Percentiles rank a stretch among this genome's conserved stretches.
phyloP scores from a whole-genome alignment of 176 grass and related monocot genomes.

The Avena eriantha region DNA sequence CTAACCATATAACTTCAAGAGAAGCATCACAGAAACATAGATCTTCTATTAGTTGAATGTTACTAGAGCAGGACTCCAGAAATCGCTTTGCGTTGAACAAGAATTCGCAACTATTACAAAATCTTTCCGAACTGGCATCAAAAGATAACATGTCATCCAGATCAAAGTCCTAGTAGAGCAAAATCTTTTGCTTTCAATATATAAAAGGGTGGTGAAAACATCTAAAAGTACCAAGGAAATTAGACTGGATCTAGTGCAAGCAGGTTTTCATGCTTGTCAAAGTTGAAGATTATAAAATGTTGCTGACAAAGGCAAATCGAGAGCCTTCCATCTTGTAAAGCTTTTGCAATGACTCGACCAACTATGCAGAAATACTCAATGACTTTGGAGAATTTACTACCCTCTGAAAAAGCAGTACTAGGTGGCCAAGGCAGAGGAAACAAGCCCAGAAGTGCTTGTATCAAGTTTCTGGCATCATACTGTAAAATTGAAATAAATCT shows the following conservation, averaged over 20 bases:
- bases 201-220: not conserved
- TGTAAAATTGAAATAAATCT: not conserved
- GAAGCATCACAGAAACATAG: constrained; percentile 53
- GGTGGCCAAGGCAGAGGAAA: constrained; percentile 70
- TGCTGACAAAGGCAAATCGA: constrained; percentile 72
- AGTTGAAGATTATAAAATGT: constrained; percentile 80
- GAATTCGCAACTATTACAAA: constrained; percentile 66
- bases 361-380: constrained; percentile 62
- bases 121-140: constrained; percentile 76
- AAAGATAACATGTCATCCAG: constrained; percentile 79
- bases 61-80: constrained; percentile 46
- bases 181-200: not conserved
- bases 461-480: constrained; percentile 37
- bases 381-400: constrained; percentile 56
- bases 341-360: constrained; percentile 72
- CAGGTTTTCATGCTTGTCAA: constrained; percentile 50
- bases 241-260: not conserved
- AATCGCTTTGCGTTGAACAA: constrained; percentile 43
- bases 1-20: constrained; percentile 67
- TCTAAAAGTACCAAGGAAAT: not conserved
- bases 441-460: constrained; percentile 60
- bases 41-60: constrained; percentile 50
- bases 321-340: constrained; percentile 82
- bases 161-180: constrained; percentile 56
- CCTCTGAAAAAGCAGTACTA: constrained; percentile 38